Conservation (phyloP, 2,329 filamentous ascomycete species). For the Rhinocladiella similis region DNA sequence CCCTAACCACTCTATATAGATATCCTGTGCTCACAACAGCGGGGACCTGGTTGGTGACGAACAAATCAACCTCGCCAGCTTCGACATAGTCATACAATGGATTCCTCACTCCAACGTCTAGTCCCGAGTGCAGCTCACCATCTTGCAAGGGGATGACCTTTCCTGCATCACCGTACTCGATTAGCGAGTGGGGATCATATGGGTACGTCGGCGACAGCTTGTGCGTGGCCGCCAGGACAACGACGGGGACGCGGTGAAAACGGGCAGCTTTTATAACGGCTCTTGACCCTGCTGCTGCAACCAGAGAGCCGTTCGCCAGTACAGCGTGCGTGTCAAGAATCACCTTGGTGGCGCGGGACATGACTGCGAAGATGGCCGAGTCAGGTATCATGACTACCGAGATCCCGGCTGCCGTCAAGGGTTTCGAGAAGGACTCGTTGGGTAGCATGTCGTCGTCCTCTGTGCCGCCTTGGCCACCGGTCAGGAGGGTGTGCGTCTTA, state of each 20-base stretch:
- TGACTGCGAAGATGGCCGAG: slow-evolving; percentile 84
- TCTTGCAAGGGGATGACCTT: slow-evolving; percentile 76
- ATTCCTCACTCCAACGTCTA: slow-evolving; percentile 71
- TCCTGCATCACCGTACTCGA: slow-evolving; percentile 83
- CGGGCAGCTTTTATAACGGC: slow-evolving; percentile 83
- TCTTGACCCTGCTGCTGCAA: slow-evolving; percentile 80
- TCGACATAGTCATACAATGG: slow-evolving; percentile 82
- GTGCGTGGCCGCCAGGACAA: slow-evolving; percentile 88
- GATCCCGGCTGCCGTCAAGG: slow-evolving; percentile 74
- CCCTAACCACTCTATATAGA: slow-evolving; percentile 64
- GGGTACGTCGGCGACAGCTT: slow-evolving; percentile 90
- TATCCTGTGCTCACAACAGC: slow-evolving; percentile 59
- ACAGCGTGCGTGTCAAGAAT: slow-evolving; percentile 86
- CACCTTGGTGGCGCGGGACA: slow-evolving; percentile 94
- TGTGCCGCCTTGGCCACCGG: slow-evolving; percentile 47
- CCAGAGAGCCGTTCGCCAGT: slow-evolving; percentile 80
- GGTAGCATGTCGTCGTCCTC: slow-evolving; percentile 45
- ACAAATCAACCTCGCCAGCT: slow-evolving; percentile 65
- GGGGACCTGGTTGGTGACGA: slow-evolving; percentile 74
- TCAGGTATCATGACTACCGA: slow-evolving; percentile 82
- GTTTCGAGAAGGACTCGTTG: slow-evolving; percentile 67
- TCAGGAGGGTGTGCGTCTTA: slow-evolving; percentile 62
- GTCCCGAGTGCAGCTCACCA: slow-evolving; percentile 68
- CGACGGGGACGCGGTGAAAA: slow-evolving; percentile 77
- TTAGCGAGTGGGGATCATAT: slow-evolving; percentile 75